Percentiles rank a stretch among this genome's conserved stretches.
Evolutionary conservation across 2,329 filamentous ascomycete species (phyloP).

Genomic region (Fusarium pseudocircinatum): DNA sequence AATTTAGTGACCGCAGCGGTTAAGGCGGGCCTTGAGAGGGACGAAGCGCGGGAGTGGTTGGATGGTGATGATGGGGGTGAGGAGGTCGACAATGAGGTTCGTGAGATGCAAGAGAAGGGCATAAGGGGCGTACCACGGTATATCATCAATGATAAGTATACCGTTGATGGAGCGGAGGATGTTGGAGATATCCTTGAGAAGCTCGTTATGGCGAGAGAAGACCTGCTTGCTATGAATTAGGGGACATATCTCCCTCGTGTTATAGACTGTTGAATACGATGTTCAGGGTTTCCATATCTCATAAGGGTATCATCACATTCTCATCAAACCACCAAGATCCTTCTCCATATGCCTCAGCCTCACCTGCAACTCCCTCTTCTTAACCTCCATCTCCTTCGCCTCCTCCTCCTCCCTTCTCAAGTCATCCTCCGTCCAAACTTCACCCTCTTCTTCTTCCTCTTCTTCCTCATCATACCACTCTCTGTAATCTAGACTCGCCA

Average conservation of each 20-base stretch:
- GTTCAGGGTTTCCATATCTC: conserved; percentile 13
- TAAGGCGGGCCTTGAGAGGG: conserved; percentile 62
- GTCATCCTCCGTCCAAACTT: conserved; percentile 73
- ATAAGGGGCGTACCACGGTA: conserved; percentile 80
- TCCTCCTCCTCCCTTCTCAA: conserved; percentile 75
- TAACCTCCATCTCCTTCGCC: conserved; percentile 63
- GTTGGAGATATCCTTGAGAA: conserved; percentile 71
- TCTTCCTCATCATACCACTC: conserved; percentile 66
- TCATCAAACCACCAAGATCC: conserved; percentile 63
- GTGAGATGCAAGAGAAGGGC: conserved; percentile 59
- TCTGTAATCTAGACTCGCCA: conserved; percentile 75
- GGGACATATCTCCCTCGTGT: neutral
- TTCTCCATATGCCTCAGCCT: conserved; percentile 64
- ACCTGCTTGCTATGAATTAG: conserved; percentile 8
- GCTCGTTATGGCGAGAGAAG: conserved; percentile 63
- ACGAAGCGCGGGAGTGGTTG: conserved; percentile 64
- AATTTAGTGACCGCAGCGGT: conserved; percentile 63
- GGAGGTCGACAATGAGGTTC: conserved; percentile 66
- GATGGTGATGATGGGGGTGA: conserved; percentile 62
- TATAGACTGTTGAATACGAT: neutral
- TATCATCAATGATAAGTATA: conserved; percentile 73
- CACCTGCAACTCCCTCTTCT: conserved; percentile 65
- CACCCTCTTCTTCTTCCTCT: conserved; percentile 56
- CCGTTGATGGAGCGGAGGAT: conserved; percentile 78
- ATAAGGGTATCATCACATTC: conserved; percentile 54